Evolutionary conservation across 1,139 yeast species (phyloP).

Genomic region (Dujonia santamariae): DNA sequence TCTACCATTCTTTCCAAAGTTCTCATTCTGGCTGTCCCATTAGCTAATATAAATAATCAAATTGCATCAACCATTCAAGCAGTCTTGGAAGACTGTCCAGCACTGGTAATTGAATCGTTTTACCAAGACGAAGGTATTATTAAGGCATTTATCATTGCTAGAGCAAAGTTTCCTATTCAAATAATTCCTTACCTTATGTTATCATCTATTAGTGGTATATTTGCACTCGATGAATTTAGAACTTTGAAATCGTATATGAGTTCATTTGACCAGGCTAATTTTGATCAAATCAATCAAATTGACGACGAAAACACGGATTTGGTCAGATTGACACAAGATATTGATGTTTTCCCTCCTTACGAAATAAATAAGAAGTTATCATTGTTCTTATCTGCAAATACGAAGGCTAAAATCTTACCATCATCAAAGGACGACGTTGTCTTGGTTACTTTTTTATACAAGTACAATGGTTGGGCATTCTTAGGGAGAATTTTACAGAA

Average conservation of each 20-base stretch:
- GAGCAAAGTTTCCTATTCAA: constrained; percentile 75
- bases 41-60: constrained; percentile 55
- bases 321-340: constrained; percentile 35
- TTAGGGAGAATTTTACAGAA: constrained; percentile 77
- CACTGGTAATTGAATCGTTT: constrained; percentile 53
- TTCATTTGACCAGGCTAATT: constrained; percentile 33
- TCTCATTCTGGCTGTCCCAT: constrained; percentile 59
- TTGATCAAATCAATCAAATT: constrained; percentile 37
- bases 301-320: constrained; percentile 54
- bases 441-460: constrained; percentile 67
- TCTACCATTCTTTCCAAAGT: constrained; percentile 60
- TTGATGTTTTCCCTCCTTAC: constrained; percentile 50
- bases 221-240: constrained; percentile 63
- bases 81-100: constrained; percentile 55
- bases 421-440: constrained; percentile 34
- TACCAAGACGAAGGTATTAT: constrained; percentile 55
- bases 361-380: constrained; percentile 46
- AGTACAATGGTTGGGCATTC: constrained; percentile 84
- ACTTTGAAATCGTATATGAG: constrained; percentile 61
- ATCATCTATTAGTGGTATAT: constrained; percentile 59
- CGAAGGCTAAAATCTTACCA: constrained; percentile 69
- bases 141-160: constrained; percentile 54
- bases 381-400: constrained; percentile 45
- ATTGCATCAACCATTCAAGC: constrained; percentile 49
- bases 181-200: constrained; percentile 61